Evolutionary conservation across 2,329 filamentous ascomycete species (phyloP).

Genomic region (Pestalotiopsis sp.): DNA sequence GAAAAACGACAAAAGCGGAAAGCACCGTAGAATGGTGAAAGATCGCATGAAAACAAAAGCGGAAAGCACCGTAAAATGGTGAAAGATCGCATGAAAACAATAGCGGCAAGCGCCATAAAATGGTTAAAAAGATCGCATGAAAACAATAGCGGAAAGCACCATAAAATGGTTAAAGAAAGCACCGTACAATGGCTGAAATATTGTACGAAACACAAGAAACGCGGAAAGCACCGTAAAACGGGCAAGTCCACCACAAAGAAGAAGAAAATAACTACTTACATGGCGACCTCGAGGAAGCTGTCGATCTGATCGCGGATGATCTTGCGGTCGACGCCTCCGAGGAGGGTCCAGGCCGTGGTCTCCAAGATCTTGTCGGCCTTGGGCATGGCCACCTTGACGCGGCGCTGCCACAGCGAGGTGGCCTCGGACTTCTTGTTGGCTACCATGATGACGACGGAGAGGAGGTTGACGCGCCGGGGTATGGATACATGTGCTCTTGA

Average conservation of each 20-base stretch:
- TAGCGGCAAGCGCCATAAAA: no score
- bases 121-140: no score
- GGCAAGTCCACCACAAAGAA: neutral
- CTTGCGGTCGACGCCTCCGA: neutral
- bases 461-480: neutral
- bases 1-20: no score
- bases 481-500: neutral
- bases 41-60: no score
- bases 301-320: neutral
- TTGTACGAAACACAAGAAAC: neutral
- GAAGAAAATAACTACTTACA: neutral
- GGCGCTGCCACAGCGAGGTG: conserved; percentile 6
- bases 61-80: no score
- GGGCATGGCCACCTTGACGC: conserved; percentile 6
- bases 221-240: neutral
- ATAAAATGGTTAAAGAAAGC: no score
- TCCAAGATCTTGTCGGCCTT: neutral
- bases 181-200: no score
- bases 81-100: no score
- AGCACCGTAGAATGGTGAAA: no score
- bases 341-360: neutral
- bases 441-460: neutral
- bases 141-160: no score
- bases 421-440: conserved; percentile 7
- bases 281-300: neutral